These are phyloP conservation scores for Yarrowia phangngaensis DNA, from an alignment of 805 yeast species.

Conservation along the genomic window DNA sequence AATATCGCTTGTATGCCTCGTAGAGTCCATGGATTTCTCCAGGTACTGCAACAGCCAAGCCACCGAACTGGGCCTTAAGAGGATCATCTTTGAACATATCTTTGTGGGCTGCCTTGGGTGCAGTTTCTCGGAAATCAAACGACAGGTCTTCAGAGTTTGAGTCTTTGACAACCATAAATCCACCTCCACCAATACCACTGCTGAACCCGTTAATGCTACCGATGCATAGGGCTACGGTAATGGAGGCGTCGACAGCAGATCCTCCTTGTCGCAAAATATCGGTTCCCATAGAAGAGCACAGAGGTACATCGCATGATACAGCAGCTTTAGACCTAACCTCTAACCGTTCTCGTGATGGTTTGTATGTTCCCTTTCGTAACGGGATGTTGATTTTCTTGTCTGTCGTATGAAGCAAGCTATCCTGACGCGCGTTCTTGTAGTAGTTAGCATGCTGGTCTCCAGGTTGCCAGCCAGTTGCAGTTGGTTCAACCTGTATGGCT, in stretches of 20 bases:
- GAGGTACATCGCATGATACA: conserved; percentile 62
- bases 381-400: conserved; percentile 27
- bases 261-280: conserved; percentile 54
- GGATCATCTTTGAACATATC: conserved; percentile 57
- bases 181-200: conserved; percentile 94
- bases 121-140: conserved; percentile 85
- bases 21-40: conserved; percentile 88
- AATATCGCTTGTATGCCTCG: conserved; percentile 54
- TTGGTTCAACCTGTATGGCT: neutral
- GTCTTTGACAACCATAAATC: conserved; percentile 54
- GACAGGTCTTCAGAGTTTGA: conserved; percentile 50
- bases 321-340: conserved; percentile 40
- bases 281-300: conserved; percentile 62
- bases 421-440: conserved; percentile 1
- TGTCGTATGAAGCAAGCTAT: neutral
- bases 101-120: conserved; percentile 60
- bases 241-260: conserved; percentile 90
- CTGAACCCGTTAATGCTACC: conserved; percentile 79
- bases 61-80: conserved; percentile 66
- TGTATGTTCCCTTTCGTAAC: conserved; percentile 13
- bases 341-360: conserved; percentile 1
- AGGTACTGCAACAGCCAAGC: conserved; percentile 83
- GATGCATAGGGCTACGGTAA: conserved; percentile 81
- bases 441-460: conserved; percentile 16
- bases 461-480: conserved; percentile 2